Evolutionary conservation across 257 asterid genomes (phyloP).

Genomic region (Solanum etuberosum): DNA sequence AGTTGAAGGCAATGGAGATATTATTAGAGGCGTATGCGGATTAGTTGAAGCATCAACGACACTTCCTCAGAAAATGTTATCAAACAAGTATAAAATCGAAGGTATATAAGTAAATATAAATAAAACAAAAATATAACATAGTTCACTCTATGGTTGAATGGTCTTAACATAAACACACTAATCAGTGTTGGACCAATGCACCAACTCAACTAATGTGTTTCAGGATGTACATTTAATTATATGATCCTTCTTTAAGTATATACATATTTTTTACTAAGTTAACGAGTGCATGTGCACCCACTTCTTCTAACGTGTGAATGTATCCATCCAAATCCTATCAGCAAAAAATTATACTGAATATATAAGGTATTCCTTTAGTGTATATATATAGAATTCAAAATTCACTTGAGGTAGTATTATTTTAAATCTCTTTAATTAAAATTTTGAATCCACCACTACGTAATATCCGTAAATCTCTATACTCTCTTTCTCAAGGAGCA

Average conservation of each 20-base stretch:
- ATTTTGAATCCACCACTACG: rapidly evolving
- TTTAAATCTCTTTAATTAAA: no score
- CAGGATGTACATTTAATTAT: neutral
- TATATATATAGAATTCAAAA: no score
- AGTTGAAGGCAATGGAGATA: neutral
- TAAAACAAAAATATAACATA: no score
- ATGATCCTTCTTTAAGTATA: neutral
- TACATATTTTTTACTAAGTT: neutral
- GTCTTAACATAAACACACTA: neutral
- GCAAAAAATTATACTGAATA: no score
- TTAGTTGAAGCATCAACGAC: neutral
- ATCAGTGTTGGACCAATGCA: neutral
- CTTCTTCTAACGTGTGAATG: no score
- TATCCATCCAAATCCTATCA: no score
- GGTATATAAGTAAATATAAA: no score
- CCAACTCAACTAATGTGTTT: neutral
- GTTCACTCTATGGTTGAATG: no score
- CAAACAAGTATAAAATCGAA: no score
- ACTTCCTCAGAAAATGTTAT: no score
- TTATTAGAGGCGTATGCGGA: rapidly evolving
- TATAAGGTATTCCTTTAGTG: no score
- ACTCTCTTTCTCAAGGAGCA: neutral
- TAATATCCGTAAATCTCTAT: neutral
- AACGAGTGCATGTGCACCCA: no score
- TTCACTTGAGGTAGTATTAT: neutral